Conservation (phyloP, 192 early-diverging fungal genomes). For the Pilobolus umbonatus region DNA sequence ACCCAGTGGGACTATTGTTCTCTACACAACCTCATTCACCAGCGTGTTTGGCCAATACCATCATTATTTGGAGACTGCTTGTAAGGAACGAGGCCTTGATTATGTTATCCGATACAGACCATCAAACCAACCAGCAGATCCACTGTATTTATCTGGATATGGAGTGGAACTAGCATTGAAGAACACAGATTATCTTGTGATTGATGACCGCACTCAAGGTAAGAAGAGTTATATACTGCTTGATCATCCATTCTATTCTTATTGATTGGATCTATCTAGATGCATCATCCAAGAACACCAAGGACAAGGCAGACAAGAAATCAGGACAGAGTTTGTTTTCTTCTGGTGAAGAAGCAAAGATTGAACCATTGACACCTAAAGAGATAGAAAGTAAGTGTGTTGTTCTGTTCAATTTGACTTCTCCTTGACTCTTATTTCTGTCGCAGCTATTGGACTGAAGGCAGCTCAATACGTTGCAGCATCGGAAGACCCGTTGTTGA, state of each 20-base stretch:
- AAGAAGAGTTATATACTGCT: background rate
- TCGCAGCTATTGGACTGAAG: constrained; percentile 58
- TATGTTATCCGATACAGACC: constrained; percentile 73
- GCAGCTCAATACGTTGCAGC: constrained; percentile 67
- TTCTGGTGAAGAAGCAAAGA: constrained; percentile 29
- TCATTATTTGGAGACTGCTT: constrained; percentile 41
- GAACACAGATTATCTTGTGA: constrained; percentile 94
- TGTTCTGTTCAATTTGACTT: background rate
- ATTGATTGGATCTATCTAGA: background rate
- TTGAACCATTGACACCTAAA: constrained; percentile 44
- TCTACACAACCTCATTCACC: constrained; percentile 75
- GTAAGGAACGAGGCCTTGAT: constrained; percentile 39
- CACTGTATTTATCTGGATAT: constrained; percentile 75
- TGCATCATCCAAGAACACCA: constrained; percentile 4
- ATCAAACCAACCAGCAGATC: background rate
- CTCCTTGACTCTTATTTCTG: background rate
- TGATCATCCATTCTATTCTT: background rate
- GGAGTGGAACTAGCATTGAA: constrained; percentile 93
- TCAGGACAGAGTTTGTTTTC: constrained; percentile 39
- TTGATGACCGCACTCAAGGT: constrained; percentile 78
- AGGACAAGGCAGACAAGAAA: constrained; percentile 23
- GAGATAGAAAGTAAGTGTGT: constrained; percentile 48
- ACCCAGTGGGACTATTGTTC: constrained; percentile 39
- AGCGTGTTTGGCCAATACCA: constrained; percentile 57
- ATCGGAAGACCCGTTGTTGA: constrained; percentile 53